A percentile compares a stretch with the other conserved stretches of the same genome.
These are phyloP conservation scores for Fusarium dlaminii DNA, from an alignment of 2,329 filamentous ascomycete species.

Conservation along the genomic window DNA sequence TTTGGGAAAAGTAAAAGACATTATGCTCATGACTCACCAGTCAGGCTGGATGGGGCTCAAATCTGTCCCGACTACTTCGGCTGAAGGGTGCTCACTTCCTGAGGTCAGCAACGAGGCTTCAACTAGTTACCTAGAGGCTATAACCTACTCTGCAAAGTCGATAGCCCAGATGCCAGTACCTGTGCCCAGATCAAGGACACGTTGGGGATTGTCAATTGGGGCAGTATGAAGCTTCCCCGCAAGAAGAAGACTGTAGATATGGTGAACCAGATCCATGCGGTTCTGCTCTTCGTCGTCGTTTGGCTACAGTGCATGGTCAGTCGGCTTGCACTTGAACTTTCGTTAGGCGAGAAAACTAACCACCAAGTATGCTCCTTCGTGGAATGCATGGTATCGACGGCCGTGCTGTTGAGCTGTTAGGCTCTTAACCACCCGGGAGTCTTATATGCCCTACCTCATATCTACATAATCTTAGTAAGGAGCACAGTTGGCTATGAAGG, in stretches of 20 bases:
- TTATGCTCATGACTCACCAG: neutral
- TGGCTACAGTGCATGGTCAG: neutral
- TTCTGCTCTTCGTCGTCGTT: constrained; percentile 29
- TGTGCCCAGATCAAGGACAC: constrained; percentile 26
- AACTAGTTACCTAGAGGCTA: rapidly evolving
- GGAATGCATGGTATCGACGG: constrained; percentile 32
- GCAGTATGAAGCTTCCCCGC: constrained; percentile 17
- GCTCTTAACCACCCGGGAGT: rapidly evolving
- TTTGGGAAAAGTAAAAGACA: rapidly evolving
- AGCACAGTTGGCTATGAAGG: rapidly evolving
- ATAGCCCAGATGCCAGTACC: constrained; percentile 31
- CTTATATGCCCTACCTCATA: neutral
- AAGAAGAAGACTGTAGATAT: constrained; percentile 23
- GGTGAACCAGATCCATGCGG: constrained; percentile 29
- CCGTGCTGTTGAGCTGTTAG: constrained; percentile 13
- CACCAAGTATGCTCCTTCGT: constrained; percentile 23
- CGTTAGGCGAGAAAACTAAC: neutral
- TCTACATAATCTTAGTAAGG: neutral
- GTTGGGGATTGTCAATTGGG: constrained; percentile 7
- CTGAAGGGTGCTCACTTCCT: constrained; percentile 20
- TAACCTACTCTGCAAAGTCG: constrained; percentile 30
- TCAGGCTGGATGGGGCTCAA: constrained; percentile 31
- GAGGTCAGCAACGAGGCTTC: rapidly evolving
- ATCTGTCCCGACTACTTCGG: constrained; percentile 31
- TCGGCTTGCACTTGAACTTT: rapidly evolving